Conservation (phyloP, 2,329 filamentous ascomycete genomes). For the Beauveria sp. region DNA sequence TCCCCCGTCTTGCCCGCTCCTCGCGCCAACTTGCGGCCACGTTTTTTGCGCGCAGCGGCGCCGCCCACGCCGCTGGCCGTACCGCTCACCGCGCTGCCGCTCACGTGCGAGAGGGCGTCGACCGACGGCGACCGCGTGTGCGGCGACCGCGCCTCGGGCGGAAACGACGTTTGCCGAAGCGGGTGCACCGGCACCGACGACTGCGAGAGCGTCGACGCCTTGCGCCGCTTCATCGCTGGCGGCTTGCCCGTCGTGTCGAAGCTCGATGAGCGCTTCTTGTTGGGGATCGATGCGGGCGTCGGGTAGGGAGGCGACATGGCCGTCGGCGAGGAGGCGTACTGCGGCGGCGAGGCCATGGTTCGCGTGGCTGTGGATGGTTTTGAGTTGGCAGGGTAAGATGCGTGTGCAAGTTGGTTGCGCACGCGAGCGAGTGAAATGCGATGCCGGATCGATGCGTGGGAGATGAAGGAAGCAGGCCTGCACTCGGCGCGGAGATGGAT, state of each 20-base stretch:
- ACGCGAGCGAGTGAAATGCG: background rate
- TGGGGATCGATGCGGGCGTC: slow-evolving; percentile 39
- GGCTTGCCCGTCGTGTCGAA: slow-evolving; percentile 42
- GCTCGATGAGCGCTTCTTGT: slow-evolving; percentile 54
- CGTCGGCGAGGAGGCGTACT: slow-evolving; percentile 36
- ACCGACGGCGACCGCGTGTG: slow-evolving; percentile 58
- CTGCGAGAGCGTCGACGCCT: slow-evolving; percentile 56
- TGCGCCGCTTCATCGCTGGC: slow-evolving; percentile 55
- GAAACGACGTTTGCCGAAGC: slow-evolving; percentile 74
- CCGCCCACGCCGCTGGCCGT: slow-evolving; percentile 26
- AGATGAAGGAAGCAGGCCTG: background rate
- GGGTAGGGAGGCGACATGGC: slow-evolving; percentile 49
- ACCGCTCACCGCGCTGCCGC: slow-evolving; percentile 50
- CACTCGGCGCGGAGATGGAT: background rate
- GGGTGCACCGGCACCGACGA: slow-evolving; percentile 53
- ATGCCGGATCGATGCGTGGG: background rate
- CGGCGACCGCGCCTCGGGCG: slow-evolving; percentile 52
- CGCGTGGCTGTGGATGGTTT: background rate
- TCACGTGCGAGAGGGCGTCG: slow-evolving; percentile 52
- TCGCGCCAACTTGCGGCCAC: slow-evolving; percentile 47
- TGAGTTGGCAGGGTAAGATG: background rate
- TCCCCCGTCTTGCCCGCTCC: slow-evolving; percentile 40
- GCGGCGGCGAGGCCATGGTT: slow-evolving; percentile 50
- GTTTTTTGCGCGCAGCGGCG: slow-evolving; percentile 47
- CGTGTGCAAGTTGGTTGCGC: background rate